A percentile compares a stretch with the other conserved stretches of the same genome.
Conservation (phyloP, 345 rosid species). For the Cardiospermum halicacabum region DNA sequence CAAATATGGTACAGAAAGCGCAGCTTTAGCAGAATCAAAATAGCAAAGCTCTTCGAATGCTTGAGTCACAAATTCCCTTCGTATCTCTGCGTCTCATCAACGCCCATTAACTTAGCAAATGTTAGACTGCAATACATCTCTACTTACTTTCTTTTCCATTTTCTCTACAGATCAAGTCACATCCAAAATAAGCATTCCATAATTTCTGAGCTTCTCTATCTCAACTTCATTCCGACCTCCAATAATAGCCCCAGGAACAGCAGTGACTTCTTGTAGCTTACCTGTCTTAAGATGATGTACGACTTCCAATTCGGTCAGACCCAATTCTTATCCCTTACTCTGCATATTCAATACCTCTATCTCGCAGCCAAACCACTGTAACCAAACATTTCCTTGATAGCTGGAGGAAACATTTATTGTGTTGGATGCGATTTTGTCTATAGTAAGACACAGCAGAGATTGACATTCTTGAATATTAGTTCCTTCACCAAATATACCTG, state of each 20-base stretch:
- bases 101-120: slow-evolving; percentile 34
- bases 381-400: slow-evolving; percentile 44
- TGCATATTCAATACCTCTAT: slow-evolving; percentile 42
- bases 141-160: no score
- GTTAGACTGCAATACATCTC: no score
- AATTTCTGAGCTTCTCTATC: no score
- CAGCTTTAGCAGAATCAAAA: slow-evolving; percentile 31
- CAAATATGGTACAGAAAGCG: slow-evolving; percentile 26
- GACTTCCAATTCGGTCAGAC: slow-evolving; percentile 26
- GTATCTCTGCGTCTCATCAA: slow-evolving; percentile 26
- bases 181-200: no score
- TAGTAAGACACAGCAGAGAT: slow-evolving; percentile 56
- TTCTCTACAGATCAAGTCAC: no score
- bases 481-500: slow-evolving; percentile 45
- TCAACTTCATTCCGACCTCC: slow-evolving; percentile 29
- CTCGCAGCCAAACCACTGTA: slow-evolving; percentile 53
- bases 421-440: slow-evolving; percentile 41
- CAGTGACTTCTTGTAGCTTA: slow-evolving; percentile 36
- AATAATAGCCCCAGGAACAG: slow-evolving; percentile 34
- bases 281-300: slow-evolving; percentile 41
- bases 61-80: slow-evolving; percentile 20
- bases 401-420: slow-evolving; percentile 29
- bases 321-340: slow-evolving; percentile 38
- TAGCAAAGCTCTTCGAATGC: slow-evolving; percentile 27
- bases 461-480: slow-evolving; percentile 55